Conservation (phyloP, 306 rosid genomes). For the Sindora glabra region DNA sequence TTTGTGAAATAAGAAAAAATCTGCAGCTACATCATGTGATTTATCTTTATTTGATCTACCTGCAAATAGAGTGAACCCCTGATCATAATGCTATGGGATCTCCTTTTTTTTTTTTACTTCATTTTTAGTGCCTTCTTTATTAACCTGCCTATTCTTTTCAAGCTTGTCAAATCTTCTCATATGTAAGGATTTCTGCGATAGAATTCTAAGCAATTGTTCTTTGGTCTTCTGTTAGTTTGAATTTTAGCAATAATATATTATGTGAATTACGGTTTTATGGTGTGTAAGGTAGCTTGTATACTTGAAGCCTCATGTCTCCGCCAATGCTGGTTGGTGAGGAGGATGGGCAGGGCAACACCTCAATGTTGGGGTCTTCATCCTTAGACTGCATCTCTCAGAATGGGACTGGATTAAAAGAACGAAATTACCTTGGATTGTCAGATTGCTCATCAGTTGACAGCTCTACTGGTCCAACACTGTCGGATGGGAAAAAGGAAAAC, state of each 20-base stretch:
- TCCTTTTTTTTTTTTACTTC: background rate
- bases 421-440: conserved; percentile 77
- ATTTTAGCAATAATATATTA: background rate
- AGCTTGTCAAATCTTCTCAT: background rate
- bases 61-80: background rate
- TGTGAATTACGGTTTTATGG: background rate
- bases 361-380: conserved; percentile 41
- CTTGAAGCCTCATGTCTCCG: conserved; percentile 58
- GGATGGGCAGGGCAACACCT: conserved; percentile 51
- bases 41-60: background rate
- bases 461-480: conserved; percentile 50
- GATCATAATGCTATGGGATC: background rate
- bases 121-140: background rate
- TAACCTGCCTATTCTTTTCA: background rate
- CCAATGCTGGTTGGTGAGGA: conserved; percentile 58
- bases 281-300: conserved; percentile 11
- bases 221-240: background rate
- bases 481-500: conserved; percentile 52
- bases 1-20: background rate
- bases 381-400: conserved; percentile 51
- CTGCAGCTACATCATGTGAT: background rate
- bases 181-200: background rate
- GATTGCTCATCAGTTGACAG: conserved; percentile 97
- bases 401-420: conserved; percentile 60
- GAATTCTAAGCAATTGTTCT: too few relatives aligned